A percentile compares a stretch with the other conserved stretches of the same genome.
These are phyloP conservation scores for Persicaria tinctoria DNA, from an alignment of 148 eudicot genomes.

Conservation along the genomic window DNA sequence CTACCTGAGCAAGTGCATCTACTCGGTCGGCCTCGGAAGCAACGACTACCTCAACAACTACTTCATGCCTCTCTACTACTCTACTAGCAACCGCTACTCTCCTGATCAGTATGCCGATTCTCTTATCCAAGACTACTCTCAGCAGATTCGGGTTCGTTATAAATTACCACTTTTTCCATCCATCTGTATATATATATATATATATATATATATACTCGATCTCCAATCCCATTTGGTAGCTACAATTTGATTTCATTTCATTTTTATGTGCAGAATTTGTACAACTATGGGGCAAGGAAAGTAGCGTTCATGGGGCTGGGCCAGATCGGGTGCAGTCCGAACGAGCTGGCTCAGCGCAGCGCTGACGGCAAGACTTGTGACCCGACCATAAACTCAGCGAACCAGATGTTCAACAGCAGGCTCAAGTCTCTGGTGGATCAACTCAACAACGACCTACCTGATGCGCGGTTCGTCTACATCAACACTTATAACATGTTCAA, in stretches of 20 bases:
- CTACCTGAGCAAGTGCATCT: slow-evolving; percentile 49
- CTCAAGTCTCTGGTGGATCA: slow-evolving; percentile 36
- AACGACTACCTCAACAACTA: slow-evolving; percentile 74
- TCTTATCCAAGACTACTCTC: slow-evolving; percentile 44
- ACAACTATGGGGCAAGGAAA: slow-evolving; percentile 56
- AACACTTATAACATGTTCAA: slow-evolving; percentile 40
- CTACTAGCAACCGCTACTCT: slow-evolving; percentile 34
- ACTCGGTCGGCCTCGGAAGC: slow-evolving; percentile 56
- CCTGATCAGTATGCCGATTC: slow-evolving; percentile 43
- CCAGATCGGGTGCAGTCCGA: slow-evolving; percentile 66
- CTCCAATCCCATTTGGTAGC: neutral
- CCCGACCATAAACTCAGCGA: slow-evolving; percentile 31
- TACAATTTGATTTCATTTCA: neutral
- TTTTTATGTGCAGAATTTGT: slow-evolving; percentile 26
- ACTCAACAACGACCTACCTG: slow-evolving; percentile 24
- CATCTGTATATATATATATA: no score
- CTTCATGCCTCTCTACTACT: slow-evolving; percentile 47
- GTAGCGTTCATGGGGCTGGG: slow-evolving; percentile 42
- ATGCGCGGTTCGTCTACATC: slow-evolving; percentile 36
- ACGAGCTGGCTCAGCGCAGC: slow-evolving; percentile 64
- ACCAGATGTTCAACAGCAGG: slow-evolving; percentile 31
- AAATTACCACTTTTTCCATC: neutral
- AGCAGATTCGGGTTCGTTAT: slow-evolving; percentile 38
- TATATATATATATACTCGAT: no score
- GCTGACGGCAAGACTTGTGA: slow-evolving; percentile 59